Conservation (phyloP, 768 basidiomycete genomes). For the Suillus luteus region DNA sequence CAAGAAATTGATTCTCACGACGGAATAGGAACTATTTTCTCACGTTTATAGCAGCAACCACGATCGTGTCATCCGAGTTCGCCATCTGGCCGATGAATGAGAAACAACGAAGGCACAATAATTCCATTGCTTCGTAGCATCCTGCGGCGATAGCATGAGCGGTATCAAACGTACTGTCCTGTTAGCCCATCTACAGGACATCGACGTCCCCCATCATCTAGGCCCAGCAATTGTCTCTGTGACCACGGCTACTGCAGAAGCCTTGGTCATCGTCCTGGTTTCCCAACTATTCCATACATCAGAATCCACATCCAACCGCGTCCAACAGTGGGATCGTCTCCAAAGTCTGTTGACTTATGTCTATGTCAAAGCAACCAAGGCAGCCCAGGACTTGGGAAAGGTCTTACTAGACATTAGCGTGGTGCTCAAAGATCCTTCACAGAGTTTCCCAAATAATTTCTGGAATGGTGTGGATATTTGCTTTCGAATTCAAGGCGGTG, state of each 20-base stretch:
- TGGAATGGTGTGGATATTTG: conserved; percentile 42
- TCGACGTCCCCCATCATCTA: conserved; percentile 58
- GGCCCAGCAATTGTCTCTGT: conserved; percentile 54
- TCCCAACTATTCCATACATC: conserved; percentile 57
- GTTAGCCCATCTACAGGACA: conserved; percentile 13
- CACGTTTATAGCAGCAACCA: neutral
- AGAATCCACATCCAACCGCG: conserved; percentile 36
- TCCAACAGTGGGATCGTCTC: conserved; percentile 61
- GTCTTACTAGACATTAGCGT: conserved; percentile 80
- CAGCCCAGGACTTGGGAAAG: conserved; percentile 66
- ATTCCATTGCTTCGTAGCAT: neutral
- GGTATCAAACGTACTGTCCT: neutral
- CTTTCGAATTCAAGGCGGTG: conserved; percentile 48
- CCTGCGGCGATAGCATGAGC: neutral
- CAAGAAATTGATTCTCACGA: neutral
- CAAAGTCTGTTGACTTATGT: conserved; percentile 80
- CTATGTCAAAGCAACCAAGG: conserved; percentile 83
- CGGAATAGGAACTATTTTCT: neutral
- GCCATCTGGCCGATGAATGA: neutral
- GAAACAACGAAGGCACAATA: neutral
- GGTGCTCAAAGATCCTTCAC: conserved; percentile 60
- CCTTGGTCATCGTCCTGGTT: conserved; percentile 65
- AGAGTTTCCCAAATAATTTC: conserved; percentile 41
- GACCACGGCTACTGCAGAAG: conserved; percentile 41
- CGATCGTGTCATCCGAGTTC: conserved; percentile 4